Conservation (phyloP, 176 grass and related monocot genomes). For the Oryza glaberrima region DNA sequence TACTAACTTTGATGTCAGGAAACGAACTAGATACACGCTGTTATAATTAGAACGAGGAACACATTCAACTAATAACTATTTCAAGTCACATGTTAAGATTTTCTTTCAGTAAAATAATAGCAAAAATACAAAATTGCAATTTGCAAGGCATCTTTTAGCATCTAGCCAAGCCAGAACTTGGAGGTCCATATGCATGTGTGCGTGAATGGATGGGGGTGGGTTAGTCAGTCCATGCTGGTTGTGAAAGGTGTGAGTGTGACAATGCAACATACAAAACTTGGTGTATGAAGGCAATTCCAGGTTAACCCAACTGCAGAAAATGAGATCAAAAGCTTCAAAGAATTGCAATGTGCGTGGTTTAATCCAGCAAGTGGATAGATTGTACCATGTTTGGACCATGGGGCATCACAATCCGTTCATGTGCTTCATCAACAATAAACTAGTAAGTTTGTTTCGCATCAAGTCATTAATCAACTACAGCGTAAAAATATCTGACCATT, state of each 20-base stretch:
- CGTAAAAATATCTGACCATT: not conserved
- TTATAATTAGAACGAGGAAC: not conserved
- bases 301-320: not conserved
- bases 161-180: not conserved
- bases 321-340: not conserved
- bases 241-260: slow-evolving; percentile 18
- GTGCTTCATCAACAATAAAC: slow-evolving; percentile 2
- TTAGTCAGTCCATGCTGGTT: not conserved
- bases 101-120: not conserved
- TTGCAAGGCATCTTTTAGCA: not conserved
- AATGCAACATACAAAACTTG: not conserved
- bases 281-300: slow-evolving; percentile 5
- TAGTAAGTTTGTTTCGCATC: slow-evolving; percentile 10
- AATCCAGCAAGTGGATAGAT: slow-evolving; percentile 15
- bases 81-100: not conserved
- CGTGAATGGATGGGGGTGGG: not conserved
- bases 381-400: slow-evolving; percentile 2
- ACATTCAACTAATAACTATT: not conserved
- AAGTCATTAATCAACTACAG: not conserved
- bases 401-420: slow-evolving; percentile 1
- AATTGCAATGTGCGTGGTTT: not conserved
- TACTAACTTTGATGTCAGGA: not conserved
- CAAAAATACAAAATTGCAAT: not conserved
- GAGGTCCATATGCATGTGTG: not conserved
- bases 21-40: not conserved